Percentiles rank a stretch among this genome's conserved stretches.
These are phyloP conservation scores for Sesbania bispinosa DNA, from an alignment of 306 rosid genomes.

Conservation along the genomic window DNA sequence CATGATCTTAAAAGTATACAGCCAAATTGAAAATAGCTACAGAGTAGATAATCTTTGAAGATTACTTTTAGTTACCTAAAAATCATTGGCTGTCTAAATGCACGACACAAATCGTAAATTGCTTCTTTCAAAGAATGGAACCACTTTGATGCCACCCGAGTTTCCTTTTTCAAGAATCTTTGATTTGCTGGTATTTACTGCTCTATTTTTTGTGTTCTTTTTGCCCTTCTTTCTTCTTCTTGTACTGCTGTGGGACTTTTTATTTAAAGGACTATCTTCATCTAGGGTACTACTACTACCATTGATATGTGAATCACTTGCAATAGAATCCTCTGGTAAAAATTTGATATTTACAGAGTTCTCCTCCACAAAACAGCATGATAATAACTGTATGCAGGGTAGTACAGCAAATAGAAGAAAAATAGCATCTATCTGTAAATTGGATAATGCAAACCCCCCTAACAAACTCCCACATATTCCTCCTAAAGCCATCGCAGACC, in stretches of 20 bases:
- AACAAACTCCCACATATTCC: conserved; percentile 80
- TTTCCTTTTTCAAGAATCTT: conserved; percentile 31
- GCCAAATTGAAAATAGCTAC: neutral
- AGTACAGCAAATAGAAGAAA: conserved; percentile 70
- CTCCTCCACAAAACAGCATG: conserved; percentile 73
- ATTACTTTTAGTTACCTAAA: conserved; percentile 53
- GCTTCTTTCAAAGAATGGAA: conserved; percentile 62
- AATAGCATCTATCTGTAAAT: conserved; percentile 43
- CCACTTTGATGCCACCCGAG: conserved; percentile 45
- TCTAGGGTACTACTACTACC: conserved; percentile 23
- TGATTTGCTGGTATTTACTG: conserved; percentile 29
- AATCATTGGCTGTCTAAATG: conserved; percentile 71
- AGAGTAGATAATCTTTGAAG: neutral
- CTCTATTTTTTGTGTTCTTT: conserved; percentile 30
- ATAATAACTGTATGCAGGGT: conserved; percentile 69
- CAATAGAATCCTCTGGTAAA: conserved; percentile 28
- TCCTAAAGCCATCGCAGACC: conserved; percentile 88
- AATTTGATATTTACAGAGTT: conserved; percentile 34
- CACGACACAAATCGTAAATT: conserved; percentile 48
- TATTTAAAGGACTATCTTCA: conserved; percentile 33
- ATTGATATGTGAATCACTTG: conserved; percentile 30
- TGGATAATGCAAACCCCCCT: conserved; percentile 80
- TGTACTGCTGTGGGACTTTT: conserved; percentile 34
- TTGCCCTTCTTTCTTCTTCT: conserved; percentile 62
- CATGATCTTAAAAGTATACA: conserved; percentile 4